Evolutionary conservation across 768 basidiomycete genomes (phyloP).

Genomic region (Suillus cothurnatus): DNA sequence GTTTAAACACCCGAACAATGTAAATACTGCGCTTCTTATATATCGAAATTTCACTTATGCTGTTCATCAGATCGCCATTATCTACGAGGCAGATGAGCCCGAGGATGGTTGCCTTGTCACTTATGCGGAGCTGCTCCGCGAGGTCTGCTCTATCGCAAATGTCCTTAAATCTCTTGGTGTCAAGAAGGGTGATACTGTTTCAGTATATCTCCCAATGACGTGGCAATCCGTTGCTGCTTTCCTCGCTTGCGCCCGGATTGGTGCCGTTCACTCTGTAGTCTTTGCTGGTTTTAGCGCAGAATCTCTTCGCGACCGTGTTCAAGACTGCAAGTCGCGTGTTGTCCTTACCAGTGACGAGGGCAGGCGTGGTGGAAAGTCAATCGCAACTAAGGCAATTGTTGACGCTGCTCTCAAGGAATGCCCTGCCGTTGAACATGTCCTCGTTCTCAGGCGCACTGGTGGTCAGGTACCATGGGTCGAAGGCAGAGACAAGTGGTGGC

Average conservation of each 20-base stretch:
- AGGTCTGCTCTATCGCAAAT: slow-evolving; percentile 89
- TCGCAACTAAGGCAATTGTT: slow-evolving; percentile 93
- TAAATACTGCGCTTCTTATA: slow-evolving; percentile 24
- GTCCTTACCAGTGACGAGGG: slow-evolving; percentile 97
- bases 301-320: slow-evolving; percentile 87
- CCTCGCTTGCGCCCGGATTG: slow-evolving; percentile 96
- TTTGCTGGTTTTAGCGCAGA: slow-evolving; percentile 98
- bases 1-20: slow-evolving; percentile 84
- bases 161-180: slow-evolving; percentile 88
- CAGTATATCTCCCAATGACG: slow-evolving; percentile 91
- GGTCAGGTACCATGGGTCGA: slow-evolving; percentile 76
- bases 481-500: slow-evolving; percentile 95
- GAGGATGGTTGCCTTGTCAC: slow-evolving; percentile 73
- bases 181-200: slow-evolving; percentile 94
- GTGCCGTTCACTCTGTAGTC: slow-evolving; percentile 95
- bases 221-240: slow-evolving; percentile 97
- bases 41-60: background rate
- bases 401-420: slow-evolving; percentile 87
- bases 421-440: slow-evolving; percentile 85
- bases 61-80: slow-evolving; percentile 76
- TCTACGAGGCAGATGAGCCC: slow-evolving; percentile 98
- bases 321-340: slow-evolving; percentile 88
- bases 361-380: slow-evolving; percentile 88
- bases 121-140: slow-evolving; percentile 84
- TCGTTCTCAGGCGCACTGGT: slow-evolving; percentile 89